Evolutionary conservation across 1,284 basidiomycete species (phyloP).

Genomic region (Ustilago sp.): DNA sequence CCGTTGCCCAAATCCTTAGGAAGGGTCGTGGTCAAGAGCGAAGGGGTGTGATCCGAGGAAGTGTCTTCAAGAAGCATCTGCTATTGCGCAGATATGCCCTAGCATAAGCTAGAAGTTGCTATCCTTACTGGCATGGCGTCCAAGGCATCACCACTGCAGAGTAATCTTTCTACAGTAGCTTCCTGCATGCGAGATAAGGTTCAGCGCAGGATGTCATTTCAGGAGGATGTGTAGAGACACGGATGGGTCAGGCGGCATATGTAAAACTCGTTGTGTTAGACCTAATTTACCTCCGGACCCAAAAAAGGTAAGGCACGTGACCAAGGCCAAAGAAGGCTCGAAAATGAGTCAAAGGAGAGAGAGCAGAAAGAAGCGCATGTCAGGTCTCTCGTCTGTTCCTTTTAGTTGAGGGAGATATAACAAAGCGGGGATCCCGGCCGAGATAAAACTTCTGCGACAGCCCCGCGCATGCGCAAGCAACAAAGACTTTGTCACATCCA

Average conservation of each 20-base stretch:
- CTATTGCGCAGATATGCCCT: neutral
- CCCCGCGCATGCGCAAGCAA: no score
- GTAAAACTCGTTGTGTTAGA: neutral
- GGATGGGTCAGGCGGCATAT: neutral
- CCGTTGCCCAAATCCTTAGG: neutral
- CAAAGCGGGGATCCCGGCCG: no score
- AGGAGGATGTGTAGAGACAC: conserved; percentile 25
- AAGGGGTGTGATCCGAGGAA: neutral
- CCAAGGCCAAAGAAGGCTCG: conserved; percentile 9
- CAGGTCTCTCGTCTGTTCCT: neutral
- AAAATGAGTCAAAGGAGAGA: conserved; percentile 28
- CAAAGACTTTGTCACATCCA: no score
- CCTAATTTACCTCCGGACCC: neutral
- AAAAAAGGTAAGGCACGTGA: neutral
- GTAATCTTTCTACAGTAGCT: neutral
- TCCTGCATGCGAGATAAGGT: conserved; percentile 4
- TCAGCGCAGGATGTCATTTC: neutral
- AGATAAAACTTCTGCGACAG: no score
- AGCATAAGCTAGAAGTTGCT: neutral
- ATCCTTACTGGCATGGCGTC: neutral
- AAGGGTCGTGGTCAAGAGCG: neutral
- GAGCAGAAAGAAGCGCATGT: conserved; percentile 13
- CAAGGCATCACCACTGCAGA: neutral
- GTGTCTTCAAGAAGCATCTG: neutral
- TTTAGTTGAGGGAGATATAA: no score